These are phyloP conservation scores for Lepidium campestre DNA, from an alignment of 441 rosid genomes.

Conservation along the genomic window DNA sequence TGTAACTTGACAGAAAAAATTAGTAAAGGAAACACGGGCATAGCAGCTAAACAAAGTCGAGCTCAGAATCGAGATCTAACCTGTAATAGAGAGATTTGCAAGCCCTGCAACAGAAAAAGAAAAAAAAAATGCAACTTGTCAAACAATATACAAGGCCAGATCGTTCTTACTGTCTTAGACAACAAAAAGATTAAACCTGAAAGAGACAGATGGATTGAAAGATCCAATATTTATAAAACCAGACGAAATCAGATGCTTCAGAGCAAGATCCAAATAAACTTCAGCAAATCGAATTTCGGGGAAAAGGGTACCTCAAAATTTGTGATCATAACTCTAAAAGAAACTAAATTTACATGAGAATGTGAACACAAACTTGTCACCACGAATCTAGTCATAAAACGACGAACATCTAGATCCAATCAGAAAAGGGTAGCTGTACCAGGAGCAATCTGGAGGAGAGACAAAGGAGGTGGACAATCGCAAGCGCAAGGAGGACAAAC, in stretches of 20 bases:
- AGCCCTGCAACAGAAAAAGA: conserved; percentile 54
- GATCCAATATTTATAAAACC: not conserved
- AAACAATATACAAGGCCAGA: not conserved
- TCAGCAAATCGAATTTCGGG: not conserved
- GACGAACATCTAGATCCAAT: conserved; percentile 18
- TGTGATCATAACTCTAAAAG: not conserved
- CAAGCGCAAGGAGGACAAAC: conserved; percentile 88
- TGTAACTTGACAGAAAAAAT: no score
- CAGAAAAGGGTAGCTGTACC: conserved; percentile 33
- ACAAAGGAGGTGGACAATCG: conserved; percentile 93
- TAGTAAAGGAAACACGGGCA: not conserved
- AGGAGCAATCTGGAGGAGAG: conserved; percentile 86
- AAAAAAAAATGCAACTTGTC: conserved; percentile 13
- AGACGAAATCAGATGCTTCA: not conserved
- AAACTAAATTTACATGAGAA: conserved; percentile 10
- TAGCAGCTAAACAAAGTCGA: not conserved
- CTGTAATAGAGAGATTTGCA: conserved; percentile 93
- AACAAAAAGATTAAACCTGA: not conserved
- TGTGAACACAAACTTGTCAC: not conserved
- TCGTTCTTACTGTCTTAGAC: not conserved
- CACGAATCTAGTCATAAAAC: conserved; percentile 6
- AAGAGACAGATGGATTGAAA: conserved; percentile 1
- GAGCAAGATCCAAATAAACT: conserved; percentile 16
- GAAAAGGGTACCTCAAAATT: not conserved
- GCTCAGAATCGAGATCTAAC: conserved; percentile 45